A percentile compares a stretch with the other conserved stretches of the same genome.
These are phyloP conservation scores for Clitoria ternatea DNA, from an alignment of 306 rosid genomes.

Conservation along the genomic window DNA sequence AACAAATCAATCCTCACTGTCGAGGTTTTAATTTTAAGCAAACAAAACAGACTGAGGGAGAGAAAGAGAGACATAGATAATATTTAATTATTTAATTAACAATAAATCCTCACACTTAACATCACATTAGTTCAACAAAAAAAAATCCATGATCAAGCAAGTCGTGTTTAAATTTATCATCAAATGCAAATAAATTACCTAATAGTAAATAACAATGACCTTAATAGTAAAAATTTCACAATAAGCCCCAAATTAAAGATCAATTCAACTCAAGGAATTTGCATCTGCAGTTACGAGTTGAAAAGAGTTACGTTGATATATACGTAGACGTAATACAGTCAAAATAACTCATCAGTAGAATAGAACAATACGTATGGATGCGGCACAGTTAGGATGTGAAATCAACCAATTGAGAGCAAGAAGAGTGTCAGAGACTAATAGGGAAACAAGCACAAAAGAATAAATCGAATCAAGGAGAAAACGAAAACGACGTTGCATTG, in stretches of 20 bases:
- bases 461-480: not conserved
- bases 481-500: slow-evolving; percentile 28
- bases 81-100: not conserved
- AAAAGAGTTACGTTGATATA: too few species aligned
- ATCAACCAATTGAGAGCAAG: not conserved
- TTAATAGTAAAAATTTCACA: not conserved
- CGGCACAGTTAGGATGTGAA: not conserved
- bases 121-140: not conserved
- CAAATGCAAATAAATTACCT: not conserved
- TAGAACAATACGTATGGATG: not conserved
- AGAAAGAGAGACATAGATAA: not conserved
- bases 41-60: not conserved
- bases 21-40: not conserved
- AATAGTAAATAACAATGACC: not conserved
- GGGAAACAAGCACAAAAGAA: not conserved
- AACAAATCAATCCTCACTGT: not conserved
- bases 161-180: not conserved
- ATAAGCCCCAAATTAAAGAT: not conserved
- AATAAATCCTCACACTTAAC: not conserved
- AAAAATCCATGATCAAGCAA: not conserved
- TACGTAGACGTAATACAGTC: too few species aligned
- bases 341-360: not conserved
- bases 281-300: not conserved
- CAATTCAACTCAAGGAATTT: not conserved
- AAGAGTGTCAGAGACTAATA: not conserved